Base-by-base conservation (phyloP, 345 rosid species). In the Acer campestre region DNA sequence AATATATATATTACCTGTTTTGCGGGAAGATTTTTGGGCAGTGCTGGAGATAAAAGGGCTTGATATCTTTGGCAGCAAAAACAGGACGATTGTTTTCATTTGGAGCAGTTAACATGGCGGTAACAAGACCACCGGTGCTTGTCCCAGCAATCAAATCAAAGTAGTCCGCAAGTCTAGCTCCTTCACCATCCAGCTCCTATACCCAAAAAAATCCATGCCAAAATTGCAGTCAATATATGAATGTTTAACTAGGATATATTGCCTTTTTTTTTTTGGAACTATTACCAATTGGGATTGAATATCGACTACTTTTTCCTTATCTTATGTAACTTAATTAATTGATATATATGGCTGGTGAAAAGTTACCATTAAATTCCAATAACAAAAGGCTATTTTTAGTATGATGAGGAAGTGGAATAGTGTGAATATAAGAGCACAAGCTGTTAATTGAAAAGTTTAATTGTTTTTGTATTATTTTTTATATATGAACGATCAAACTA, bases 51-150 rank as follows among this genome's bases (percentile, higher is more conserved):
- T 82, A 87, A 69, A 87, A 87, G 13, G 49, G 58, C 0, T 63
- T 86, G 70, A 86, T 83, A 22, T 89, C 93, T 51, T 86, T 86
- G 8, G 91, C 91, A 13, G 88, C 87, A 51, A 86, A 86, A 7
- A 86, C 40, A 23, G 93, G 91, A 2, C 89, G 87, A 29, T 85
- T 83, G 4, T 74, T 51, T 20, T 80, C 81, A 20, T 82, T 29
- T 1, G 90, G 93, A 17, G 85, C 59, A 1, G 93, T 77, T 42
- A 90, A 73, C 91, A 86, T 85, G 75, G 88, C 85, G 4, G 91
- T 78, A 23, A 90, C 79, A 1, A 89, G 83, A 8, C 91, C 91
- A 4, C 93, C 90, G 0, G 91, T 89, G 80, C 92, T 85, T 23
- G 90, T 87, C 58, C 90, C 90, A 0, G 87, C 75, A 22, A 89